phyloP scores from a whole-genome alignment of 805 yeast genomes.

The Kazachstania africana region DNA sequence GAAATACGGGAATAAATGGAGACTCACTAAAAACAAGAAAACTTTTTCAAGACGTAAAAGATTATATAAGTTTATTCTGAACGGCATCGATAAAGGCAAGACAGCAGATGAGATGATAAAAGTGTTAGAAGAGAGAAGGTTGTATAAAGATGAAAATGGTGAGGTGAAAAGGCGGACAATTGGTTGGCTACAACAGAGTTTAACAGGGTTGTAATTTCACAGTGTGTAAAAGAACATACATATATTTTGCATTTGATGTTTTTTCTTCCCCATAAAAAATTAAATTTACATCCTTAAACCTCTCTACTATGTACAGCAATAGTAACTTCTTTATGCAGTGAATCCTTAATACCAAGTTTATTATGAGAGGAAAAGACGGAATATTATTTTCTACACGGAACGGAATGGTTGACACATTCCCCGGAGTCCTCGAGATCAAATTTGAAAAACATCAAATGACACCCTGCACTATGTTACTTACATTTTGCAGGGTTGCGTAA shows the following conservation, averaged over 20 bases:
- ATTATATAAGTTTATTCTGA: conserved; percentile 25
- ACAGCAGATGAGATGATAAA: conserved; percentile 26
- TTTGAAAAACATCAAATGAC: no score
- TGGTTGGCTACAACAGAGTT: conserved; percentile 28
- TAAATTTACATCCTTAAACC: no score
- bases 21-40: conserved; percentile 27
- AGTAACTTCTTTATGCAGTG: no score
- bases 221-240: not conserved
- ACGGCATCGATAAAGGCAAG: conserved; percentile 25
- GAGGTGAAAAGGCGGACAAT: conserved; percentile 25
- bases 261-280: no score
- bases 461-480: no score
- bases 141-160: conserved; percentile 25
- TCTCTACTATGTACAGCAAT: no score
- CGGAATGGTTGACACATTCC: no score
- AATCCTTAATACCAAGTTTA: no score
- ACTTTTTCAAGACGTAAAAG: conserved; percentile 28
- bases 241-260: not conserved
- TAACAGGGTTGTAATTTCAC: conserved; percentile 14
- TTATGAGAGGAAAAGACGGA: no score
- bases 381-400: no score
- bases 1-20: conserved; percentile 32
- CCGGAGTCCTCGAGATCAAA: no score
- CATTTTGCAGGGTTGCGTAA: no score
- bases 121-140: conserved; percentile 20